Base-by-base conservation (phyloP, 1,284 basidiomycete genomes). In the Binderoboletus segoi region DNA sequence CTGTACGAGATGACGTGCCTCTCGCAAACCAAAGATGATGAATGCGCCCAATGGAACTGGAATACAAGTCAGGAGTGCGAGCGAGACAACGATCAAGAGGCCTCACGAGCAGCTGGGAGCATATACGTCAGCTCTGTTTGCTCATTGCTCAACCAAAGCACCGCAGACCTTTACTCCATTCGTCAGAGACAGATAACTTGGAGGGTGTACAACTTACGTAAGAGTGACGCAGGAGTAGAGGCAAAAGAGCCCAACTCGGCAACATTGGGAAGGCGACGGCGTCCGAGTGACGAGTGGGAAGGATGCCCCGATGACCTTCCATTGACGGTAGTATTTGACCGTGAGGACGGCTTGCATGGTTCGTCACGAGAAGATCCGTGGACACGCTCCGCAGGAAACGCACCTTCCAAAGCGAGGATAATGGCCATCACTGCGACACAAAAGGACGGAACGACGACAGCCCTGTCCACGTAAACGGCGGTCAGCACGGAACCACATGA, bases 31-130 rank as follows among this genome's bases (percentile, higher is more conserved):
- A 61, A 83, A 80, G 3, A 81, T 66, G 24, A 81, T 57, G 54
- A 79, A 72, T 7, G 77, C 75, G 0, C 67, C 71, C 12, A 82
- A 59, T 3, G 82, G 81, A 21, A 83, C 79, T 78, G 53, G 8
- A 40, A 44, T 46, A 3, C 46, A 20, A 53, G 24, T 44, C 56
- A 63, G 46, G 33, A 43, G 24, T 7, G 46, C 32, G 20, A 54
- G 26, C 13, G 30, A 28, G 15, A 50, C 40, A 24, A 33, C 8
- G 21, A 46, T 23, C 12, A 47, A 45, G 8, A 24, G 41, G 21
- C 69, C 79, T 67, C 57, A 85, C 82, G 61, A 23, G 77, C 72
- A 24, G 83, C 82, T 57, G 81, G 78, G 15, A 82, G 69, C 72
- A 85, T 77, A 63, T 79, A 82, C 8, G 78, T 74, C 62, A 79